phyloP scores from a whole-genome alignment of 108 stramenopile species.

The Aureococcus anophagefferens region DNA sequence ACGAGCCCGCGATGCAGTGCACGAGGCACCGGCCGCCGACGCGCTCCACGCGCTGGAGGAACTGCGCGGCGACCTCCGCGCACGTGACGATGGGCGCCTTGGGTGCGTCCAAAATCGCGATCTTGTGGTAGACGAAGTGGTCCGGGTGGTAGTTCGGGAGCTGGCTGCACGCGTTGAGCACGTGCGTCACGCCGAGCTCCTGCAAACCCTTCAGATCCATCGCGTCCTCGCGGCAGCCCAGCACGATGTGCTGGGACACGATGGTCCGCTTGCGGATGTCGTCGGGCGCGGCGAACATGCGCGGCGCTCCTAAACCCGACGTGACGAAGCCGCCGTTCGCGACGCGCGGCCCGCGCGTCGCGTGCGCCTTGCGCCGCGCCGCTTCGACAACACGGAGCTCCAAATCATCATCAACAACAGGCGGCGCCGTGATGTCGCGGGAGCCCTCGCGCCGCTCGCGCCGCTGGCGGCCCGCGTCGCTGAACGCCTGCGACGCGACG shows the following conservation, averaged over 20 bases:
- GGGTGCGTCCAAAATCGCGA: slow-evolving; percentile 13
- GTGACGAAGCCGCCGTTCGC: no score
- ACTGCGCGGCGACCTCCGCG: slow-evolving; percentile 7
- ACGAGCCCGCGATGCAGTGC: slow-evolving; percentile 27
- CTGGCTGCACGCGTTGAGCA: slow-evolving; percentile 27
- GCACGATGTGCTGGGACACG: slow-evolving; percentile 19
- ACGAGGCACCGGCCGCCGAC: slow-evolving; percentile 23
- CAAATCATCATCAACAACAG: no score
- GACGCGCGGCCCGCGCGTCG: no score
- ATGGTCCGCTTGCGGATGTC: slow-evolving; percentile 2
- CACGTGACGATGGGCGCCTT: slow-evolving; percentile 8
- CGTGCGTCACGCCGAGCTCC: slow-evolving; percentile 25
- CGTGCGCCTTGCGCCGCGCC: no score
- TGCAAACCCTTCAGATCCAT: slow-evolving; percentile 3
- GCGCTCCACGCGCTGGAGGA: slow-evolving; percentile 20
- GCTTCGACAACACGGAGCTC: no score
- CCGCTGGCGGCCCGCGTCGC: no score
- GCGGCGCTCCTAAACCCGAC: no score
- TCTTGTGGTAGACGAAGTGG: slow-evolving; percentile 18
- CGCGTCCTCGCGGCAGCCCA: slow-evolving; percentile 24
- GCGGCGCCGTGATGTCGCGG: no score
- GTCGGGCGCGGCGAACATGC: no score
- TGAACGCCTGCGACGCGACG: no score
- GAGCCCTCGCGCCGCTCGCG: no score
- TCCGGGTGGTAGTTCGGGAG: slow-evolving; percentile 20